These are phyloP conservation scores for Nakazawaea pomicola DNA, from an alignment of 805 yeast species.

Conservation along the genomic window DNA sequence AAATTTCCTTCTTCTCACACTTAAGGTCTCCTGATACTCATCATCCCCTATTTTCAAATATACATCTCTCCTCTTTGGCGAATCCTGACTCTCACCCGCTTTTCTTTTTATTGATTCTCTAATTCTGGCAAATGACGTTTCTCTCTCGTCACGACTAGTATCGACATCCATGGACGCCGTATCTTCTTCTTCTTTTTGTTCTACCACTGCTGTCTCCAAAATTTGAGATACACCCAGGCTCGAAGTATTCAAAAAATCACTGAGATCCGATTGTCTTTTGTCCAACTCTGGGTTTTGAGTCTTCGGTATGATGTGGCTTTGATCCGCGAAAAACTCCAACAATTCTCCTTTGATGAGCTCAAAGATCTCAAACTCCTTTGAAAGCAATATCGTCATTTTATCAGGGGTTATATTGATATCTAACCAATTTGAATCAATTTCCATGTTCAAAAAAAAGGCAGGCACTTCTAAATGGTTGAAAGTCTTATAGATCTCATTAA, in stretches of 20 bases:
- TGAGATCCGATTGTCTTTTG: constrained; percentile 8
- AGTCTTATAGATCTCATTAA: constrained; percentile 69
- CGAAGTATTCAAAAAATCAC: constrained; percentile 7
- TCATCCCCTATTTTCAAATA: too few species aligned
- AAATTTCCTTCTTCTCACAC: neutral
- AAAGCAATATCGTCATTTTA: constrained; percentile 67
- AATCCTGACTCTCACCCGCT: neutral
- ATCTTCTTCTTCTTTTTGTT: constrained; percentile 10
- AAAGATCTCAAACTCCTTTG: constrained; percentile 56
- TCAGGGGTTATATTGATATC: constrained; percentile 94
- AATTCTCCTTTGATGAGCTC: constrained; percentile 53
- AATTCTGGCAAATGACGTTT: neutral
- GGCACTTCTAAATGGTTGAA: constrained; percentile 77
- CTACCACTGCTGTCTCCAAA: too few species aligned
- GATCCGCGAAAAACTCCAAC: constrained; percentile 36
- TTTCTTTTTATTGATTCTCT: constrained; percentile 1
- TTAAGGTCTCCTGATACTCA: too few species aligned
- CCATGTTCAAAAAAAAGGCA: constrained; percentile 56
- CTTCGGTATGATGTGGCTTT: constrained; percentile 22
- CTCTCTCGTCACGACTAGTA: constrained; percentile 1
- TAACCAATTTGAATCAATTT: constrained; percentile 42
- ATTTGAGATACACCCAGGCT: too few species aligned
- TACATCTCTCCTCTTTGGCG: neutral
- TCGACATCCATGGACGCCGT: constrained; percentile 10
- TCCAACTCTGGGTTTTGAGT: neutral